phyloP scores from a whole-genome alignment of 192 early-diverging fungal species.

The Backusella tarrabulga region DNA sequence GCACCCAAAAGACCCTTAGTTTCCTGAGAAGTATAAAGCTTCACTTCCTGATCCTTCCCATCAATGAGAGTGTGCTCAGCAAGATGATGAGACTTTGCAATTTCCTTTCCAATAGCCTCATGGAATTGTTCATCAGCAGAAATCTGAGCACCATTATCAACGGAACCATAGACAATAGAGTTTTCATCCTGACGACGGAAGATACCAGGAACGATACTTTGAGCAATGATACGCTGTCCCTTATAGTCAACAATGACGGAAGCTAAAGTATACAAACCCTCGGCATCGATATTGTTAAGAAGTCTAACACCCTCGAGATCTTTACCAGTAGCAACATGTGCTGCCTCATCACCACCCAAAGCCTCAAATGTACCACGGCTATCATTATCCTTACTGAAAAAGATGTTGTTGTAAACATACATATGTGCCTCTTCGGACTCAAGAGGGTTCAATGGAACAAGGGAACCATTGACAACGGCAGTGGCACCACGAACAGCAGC shows the following conservation, averaged over 20 bases:
- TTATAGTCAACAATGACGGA: conserved; percentile 93
- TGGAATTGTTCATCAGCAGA: conserved; percentile 76
- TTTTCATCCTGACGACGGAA: conserved; percentile 72
- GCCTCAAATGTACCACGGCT: conserved; percentile 79
- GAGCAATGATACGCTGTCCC: conserved; percentile 88
- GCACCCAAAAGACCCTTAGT: conserved; percentile 89
- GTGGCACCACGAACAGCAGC: conserved; percentile 84
- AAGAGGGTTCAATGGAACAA: conserved; percentile 74
- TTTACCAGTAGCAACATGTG: conserved; percentile 92
- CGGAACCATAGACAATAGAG: conserved; percentile 87
- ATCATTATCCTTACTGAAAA: conserved; percentile 90
- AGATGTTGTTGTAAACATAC: conserved; percentile 96
- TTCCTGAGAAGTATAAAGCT: conserved; percentile 82
- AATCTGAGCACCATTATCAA: conserved; percentile 81
- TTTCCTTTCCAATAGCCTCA: conserved; percentile 53
- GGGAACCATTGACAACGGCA: conserved; percentile 77
- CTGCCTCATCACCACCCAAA: conserved; percentile 85
- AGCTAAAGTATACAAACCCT: conserved; percentile 85
- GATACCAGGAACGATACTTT: conserved; percentile 90
- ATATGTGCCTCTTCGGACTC: conserved; percentile 78
- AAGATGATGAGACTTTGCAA: conserved; percentile 80
- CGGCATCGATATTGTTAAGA: conserved; percentile 69
- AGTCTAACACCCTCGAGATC: conserved; percentile 88
- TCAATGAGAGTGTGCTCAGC: conserved; percentile 77
- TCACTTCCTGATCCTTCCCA: conserved; percentile 57